Evolutionary conservation across 2,329 filamentous ascomycete genomes (phyloP), one percentile per base, ranked within the genome.

Genomic region (Endoconidiophora polonica): DNA sequence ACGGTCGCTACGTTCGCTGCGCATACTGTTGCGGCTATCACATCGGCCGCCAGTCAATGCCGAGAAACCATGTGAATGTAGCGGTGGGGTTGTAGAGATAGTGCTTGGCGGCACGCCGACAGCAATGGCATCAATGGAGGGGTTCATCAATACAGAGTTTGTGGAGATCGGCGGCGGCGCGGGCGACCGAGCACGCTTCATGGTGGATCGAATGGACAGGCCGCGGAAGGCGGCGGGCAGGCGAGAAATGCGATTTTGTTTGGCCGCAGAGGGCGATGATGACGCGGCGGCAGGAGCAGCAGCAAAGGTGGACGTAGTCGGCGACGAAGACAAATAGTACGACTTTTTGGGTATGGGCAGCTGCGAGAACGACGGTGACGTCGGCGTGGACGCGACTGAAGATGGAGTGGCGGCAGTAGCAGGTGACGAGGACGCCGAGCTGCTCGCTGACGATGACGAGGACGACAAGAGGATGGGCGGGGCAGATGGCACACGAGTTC

Each of bases 161-260:
- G 51, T 53, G 9, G 51, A 53, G 40, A 53, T 53, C 7, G 51
- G 51, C 47, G 60, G 59, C 38, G 66, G 64, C 24, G 54, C 51
- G 6, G 64, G 64, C 16, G 71, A 71, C 47, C 66, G 65, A 52
- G 68, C 67, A 58, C 71, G 68, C 61, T 73, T 73, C 49, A 66
- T 62, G 22, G 68, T 64, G 49, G 64, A 61, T 49, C 67, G 65
- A 48, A 72, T 62, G 47, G 68, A 65, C 52, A 73, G 62, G 54
- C 62, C 64, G 39, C 67, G 66, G 46, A 73, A 70, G 39, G 69
- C 60, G 16, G 65, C 62, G 10, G 54, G 49, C 43, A 54, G 50
- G 48, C 56, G 53, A 40, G 54, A 52, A 37, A 54, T 51, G 47
- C 41, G 46, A 26, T 43, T 26, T 41, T 42, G 50, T 45, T 42